These are phyloP conservation scores for Termitomyces sp. DNA, from an alignment of 768 basidiomycete genomes.

Conservation along the genomic window DNA sequence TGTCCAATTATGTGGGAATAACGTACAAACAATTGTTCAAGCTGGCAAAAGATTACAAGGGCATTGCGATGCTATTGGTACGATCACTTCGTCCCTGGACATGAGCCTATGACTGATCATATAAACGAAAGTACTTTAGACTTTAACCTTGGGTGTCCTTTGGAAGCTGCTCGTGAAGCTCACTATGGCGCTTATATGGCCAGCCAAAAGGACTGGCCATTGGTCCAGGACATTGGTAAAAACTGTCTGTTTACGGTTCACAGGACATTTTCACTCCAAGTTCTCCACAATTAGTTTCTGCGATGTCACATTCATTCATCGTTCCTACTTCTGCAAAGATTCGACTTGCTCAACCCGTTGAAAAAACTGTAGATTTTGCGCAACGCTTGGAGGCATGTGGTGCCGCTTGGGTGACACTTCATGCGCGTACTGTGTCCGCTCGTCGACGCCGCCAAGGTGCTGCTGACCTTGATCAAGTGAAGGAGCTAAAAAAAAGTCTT, in stretches of 20 bases:
- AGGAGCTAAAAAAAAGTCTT: slow-evolving; percentile 44
- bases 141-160: slow-evolving; percentile 79
- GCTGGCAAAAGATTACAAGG: slow-evolving; percentile 56
- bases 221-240: slow-evolving; percentile 60
- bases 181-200: slow-evolving; percentile 78
- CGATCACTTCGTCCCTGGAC: slow-evolving; percentile 9
- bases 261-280: background rate
- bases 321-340: slow-evolving; percentile 67
- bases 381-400: slow-evolving; percentile 57
- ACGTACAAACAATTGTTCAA: slow-evolving; percentile 52
- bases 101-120: background rate
- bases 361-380: slow-evolving; percentile 51
- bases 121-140: slow-evolving; percentile 36
- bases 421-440: slow-evolving; percentile 69
- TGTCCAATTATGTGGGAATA: slow-evolving; percentile 70
- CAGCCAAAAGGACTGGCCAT: slow-evolving; percentile 64
- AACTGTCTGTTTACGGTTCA: background rate
- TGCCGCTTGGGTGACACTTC: slow-evolving; percentile 65
- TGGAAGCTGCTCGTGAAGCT: slow-evolving; percentile 56
- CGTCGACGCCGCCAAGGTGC: slow-evolving; percentile 66
- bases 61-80: slow-evolving; percentile 69
- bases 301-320: slow-evolving; percentile 55
- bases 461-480: slow-evolving; percentile 60
- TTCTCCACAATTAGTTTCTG: slow-evolving; percentile 41
- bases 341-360: slow-evolving; percentile 47